These are phyloP conservation scores for Physcia stellaris DNA, from an alignment of 495 filamentous ascomycete species.

Conservation along the genomic window DNA sequence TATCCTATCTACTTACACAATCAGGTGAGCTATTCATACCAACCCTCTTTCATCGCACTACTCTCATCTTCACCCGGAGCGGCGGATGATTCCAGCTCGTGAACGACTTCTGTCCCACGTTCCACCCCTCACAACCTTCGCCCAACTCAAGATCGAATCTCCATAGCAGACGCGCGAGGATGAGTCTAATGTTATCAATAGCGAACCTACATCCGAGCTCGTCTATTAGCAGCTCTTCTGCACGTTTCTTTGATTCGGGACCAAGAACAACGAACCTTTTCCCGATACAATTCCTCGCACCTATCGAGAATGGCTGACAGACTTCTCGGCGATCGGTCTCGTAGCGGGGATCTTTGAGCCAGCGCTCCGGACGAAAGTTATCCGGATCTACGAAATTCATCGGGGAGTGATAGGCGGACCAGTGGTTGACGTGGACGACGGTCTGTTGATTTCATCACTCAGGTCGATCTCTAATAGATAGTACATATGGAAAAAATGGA, in stretches of 20 bases:
- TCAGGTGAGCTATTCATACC: too few relatives aligned
- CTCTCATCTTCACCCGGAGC: constrained; percentile 2
- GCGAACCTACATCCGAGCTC: constrained; percentile 20
- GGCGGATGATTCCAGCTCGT: constrained; percentile 19
- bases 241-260: background rate
- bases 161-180: constrained; percentile 26
- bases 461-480: too few relatives aligned
- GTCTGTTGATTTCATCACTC: too few relatives aligned
- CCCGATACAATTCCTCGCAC: constrained; percentile 47
- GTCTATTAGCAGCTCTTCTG: constrained; percentile 1
- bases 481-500: too few relatives aligned
- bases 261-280: constrained; percentile 30
- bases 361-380: constrained; percentile 33
- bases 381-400: constrained; percentile 22
- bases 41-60: background rate
- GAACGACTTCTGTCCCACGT: constrained; percentile 18
- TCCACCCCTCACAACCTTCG: constrained; percentile 24
- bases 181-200: constrained; percentile 31
- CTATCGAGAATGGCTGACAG: constrained; percentile 41
- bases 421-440: constrained; percentile 12
- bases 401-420: constrained; percentile 1
- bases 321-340: constrained; percentile 29
- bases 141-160: constrained; percentile 30
- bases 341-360: constrained; percentile 15
- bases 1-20: too few relatives aligned